Base-by-base conservation (phyloP, 129 eudicot species). In the Flaveria sonorensis region DNA sequence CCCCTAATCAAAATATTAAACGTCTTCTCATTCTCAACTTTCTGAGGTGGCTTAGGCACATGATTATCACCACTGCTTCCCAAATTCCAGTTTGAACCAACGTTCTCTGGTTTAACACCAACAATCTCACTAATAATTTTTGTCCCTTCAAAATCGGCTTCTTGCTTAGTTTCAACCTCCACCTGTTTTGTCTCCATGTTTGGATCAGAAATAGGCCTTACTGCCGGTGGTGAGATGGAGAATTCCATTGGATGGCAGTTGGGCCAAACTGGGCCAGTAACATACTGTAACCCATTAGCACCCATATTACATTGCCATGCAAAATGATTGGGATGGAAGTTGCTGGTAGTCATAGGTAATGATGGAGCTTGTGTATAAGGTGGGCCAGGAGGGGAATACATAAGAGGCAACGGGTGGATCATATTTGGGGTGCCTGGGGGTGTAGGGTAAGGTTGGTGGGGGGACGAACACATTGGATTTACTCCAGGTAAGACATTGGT, bases 361-460 rank as follows among this genome's bases (percentile, higher is more conserved):
- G 96, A 72, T 80, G 88, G 96, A 50, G 96, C 82, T 72, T 94
- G 97, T 85, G 90, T 84, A 80, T 70, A 95, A 14, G 99, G 89
- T 40, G 98, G 90, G 45, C 72, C 92, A 20, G 99, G 88, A 53
- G 98, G 90, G 36, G 98, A 96, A 85, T 89, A 94, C 84, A 94
- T 77, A 74, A 94, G 82, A 20, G 93, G 96, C 77, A 91, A 67
- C 2, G 93, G 87, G 81, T 87, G 99, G 52, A 94, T 95, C 82
- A 91, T 81, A 76, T 83, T 95, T 62, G 97, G 99, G 75, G 97
- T 95, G 16, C 82, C 83, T n/a, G 99, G 96, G 46, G 99, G 89
- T 63, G 97, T 91, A 53, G 97, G 97, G 82, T 84, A 94, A 15
- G 89, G 86, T 81, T 87, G 96, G 83, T 86, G 98, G 80, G 94